Evolutionary conservation across 1,284 basidiomycete species (phyloP).

Genomic region (Papiliotrema fonsecae): DNA sequence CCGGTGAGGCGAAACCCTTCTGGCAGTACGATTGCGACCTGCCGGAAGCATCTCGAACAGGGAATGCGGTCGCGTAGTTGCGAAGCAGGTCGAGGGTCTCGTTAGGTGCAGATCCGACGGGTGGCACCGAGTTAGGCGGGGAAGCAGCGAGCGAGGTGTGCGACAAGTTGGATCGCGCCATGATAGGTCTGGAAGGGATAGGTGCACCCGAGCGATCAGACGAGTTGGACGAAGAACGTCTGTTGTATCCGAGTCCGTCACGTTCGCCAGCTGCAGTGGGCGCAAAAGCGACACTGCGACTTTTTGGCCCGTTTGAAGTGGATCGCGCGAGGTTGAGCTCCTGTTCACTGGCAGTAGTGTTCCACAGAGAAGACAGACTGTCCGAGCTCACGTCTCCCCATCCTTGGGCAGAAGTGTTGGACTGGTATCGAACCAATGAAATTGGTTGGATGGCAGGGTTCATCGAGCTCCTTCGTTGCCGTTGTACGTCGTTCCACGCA

Average conservation of each 20-base stretch:
- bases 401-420: constrained; percentile 1
- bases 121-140: constrained; percentile 14
- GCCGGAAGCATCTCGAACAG: constrained; percentile 21
- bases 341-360: constrained; percentile 1
- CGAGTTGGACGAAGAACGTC: constrained; percentile 11
- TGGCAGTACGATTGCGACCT: constrained; percentile 19
- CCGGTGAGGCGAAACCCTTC: constrained; percentile 21
- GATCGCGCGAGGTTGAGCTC: constrained; percentile 11
- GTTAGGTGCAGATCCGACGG: constrained; percentile 35
- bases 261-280: constrained; percentile 1
- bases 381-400: constrained; percentile 11
- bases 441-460: constrained; percentile 17
- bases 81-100: constrained; percentile 33
- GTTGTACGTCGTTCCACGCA: constrained; percentile 35
- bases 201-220: constrained; percentile 22
- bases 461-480: constrained; percentile 32
- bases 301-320: constrained; percentile 4
- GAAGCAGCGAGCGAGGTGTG: constrained; percentile 36
- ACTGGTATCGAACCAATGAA: constrained; percentile 7
- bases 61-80: constrained; percentile 37
- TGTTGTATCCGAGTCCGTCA: neutral
- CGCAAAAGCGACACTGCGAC: neutral
- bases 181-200: constrained; percentile 12
- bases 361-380: constrained; percentile 11
- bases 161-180: constrained; percentile 30